A percentile compares a stretch with the other conserved stretches of the same genome.
Conservation (phyloP, 176 grass and related monocot species). For the Aegilops umbellulata region DNA sequence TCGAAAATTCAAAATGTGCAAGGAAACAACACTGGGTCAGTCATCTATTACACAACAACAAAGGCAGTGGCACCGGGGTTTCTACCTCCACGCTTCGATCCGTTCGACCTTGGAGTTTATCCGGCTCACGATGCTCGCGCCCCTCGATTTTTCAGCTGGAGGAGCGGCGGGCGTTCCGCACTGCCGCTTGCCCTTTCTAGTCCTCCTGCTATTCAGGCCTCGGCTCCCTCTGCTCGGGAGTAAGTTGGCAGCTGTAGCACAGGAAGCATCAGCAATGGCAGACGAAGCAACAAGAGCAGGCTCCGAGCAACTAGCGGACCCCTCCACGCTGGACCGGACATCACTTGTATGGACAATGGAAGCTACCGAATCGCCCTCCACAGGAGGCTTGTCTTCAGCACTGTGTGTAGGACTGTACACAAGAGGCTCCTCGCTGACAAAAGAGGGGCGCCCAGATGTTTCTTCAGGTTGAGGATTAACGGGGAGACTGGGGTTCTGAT, state of each 20-base stretch:
- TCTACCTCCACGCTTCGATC: constrained; percentile 91
- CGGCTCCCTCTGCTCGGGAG: constrained; percentile 45
- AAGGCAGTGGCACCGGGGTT: neutral
- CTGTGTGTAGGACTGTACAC: constrained; percentile 39
- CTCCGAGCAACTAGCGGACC: constrained; percentile 33
- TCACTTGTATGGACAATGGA: constrained; percentile 20
- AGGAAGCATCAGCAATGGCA: constrained; percentile 37
- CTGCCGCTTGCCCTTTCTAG: constrained; percentile 62
- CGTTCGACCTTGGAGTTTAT: constrained; percentile 81
- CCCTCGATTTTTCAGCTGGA: constrained; percentile 59
- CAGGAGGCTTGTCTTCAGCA: constrained; percentile 19
- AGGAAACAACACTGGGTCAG: constrained; percentile 43
- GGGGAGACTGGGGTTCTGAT: constrained; percentile 53
- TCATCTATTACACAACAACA: constrained; percentile 42
- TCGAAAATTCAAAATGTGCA: constrained; percentile 33
- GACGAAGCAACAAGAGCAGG: constrained; percentile 18
- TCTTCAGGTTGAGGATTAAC: constrained; percentile 38
- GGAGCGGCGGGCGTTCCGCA: constrained; percentile 13
- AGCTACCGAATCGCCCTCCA: constrained; percentile 8
- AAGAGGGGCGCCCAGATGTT: constrained; percentile 37
- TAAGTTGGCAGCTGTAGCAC: constrained; percentile 16
- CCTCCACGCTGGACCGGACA: neutral
- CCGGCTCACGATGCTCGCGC: constrained; percentile 68
- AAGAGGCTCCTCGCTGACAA: constrained; percentile 47
- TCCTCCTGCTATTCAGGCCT: constrained; percentile 48